Percentiles rank a stretch among this genome's conserved stretches.
Conservation (phyloP, 768 basidiomycete species). For the Ramaria sp. region DNA sequence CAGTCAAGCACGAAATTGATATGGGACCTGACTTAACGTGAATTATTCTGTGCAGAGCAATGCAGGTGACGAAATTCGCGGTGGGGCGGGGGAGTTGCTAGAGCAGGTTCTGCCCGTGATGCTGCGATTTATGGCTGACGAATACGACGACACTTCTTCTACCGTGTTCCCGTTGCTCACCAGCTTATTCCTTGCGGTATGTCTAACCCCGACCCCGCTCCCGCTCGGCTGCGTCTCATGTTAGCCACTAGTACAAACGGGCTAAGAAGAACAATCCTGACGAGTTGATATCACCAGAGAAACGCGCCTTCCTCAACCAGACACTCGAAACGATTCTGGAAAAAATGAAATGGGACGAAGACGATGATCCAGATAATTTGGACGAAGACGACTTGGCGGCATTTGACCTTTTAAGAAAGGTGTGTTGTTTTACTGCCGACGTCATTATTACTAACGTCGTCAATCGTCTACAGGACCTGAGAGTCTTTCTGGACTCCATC, state of each 20-base stretch:
- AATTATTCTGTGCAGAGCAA: conserved; percentile 35
- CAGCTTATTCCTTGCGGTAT: conserved; percentile 60
- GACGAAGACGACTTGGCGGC: conserved; percentile 82
- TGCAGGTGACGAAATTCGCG: conserved; percentile 44
- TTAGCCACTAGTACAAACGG: conserved; percentile 62
- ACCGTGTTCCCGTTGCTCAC: conserved; percentile 78
- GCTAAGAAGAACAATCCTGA: conserved; percentile 34
- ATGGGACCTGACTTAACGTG: neutral
- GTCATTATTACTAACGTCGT: neutral
- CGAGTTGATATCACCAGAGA: conserved; percentile 51
- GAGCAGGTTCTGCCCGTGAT: conserved; percentile 66
- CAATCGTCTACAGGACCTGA: conserved; percentile 52
- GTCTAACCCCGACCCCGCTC: conserved; percentile 20
- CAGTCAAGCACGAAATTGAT: neutral
- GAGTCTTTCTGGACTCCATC: conserved; percentile 79
- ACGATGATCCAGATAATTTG: conserved; percentile 65
- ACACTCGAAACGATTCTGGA: conserved; percentile 68
- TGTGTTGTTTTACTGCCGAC: conserved; percentile 18
- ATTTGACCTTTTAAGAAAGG: conserved; percentile 83
- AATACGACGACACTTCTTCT: conserved; percentile 80
- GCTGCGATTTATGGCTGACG: conserved; percentile 82
- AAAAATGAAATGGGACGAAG: conserved; percentile 88
- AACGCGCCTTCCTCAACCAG: conserved; percentile 66
- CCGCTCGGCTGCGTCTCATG: neutral
- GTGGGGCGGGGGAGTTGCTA: conserved; percentile 55